A percentile compares a stretch with the other conserved stretches of the same genome.
Evolutionary conservation across 2,329 filamentous ascomycete genomes (phyloP).

Genomic region (Exophiala calicioides): DNA sequence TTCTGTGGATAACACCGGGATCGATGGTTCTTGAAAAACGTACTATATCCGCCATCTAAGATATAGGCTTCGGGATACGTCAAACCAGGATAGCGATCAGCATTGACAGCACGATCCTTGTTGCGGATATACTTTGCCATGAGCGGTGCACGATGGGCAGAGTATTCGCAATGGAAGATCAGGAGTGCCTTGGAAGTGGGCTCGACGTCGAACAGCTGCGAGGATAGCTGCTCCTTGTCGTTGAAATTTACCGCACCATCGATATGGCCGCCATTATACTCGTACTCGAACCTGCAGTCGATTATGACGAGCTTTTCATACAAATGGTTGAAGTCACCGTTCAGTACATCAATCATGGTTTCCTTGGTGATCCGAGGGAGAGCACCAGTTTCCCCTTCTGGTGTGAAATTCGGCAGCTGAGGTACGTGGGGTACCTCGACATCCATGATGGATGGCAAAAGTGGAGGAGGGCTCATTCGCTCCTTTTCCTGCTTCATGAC

Average conservation of each 20-base stretch:
- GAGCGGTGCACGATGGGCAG: slow-evolving; percentile 89
- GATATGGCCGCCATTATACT: slow-evolving; percentile 96
- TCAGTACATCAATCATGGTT: slow-evolving; percentile 82
- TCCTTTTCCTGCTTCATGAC: slow-evolving; percentile 77
- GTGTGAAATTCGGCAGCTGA: slow-evolving; percentile 78
- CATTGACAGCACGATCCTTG: slow-evolving; percentile 81
- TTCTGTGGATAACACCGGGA: slow-evolving; percentile 87
- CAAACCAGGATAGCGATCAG: slow-evolving; percentile 80
- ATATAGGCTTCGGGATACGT: slow-evolving; percentile 98
- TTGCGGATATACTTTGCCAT: slow-evolving; percentile 94
- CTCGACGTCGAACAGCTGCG: slow-evolving; percentile 69
- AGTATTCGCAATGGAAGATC: slow-evolving; percentile 98
- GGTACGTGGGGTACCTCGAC: slow-evolving; percentile 66
- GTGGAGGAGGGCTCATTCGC: slow-evolving; percentile 47
- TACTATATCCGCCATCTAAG: slow-evolving; percentile 91
- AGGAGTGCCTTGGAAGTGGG: slow-evolving; percentile 73
- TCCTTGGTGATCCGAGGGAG: slow-evolving; percentile 82
- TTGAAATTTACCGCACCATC: slow-evolving; percentile 93
- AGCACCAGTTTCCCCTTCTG: slow-evolving; percentile 77
- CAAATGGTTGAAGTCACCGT: slow-evolving; percentile 74
- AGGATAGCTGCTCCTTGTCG: slow-evolving; percentile 84
- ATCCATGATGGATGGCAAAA: slow-evolving; percentile 76
- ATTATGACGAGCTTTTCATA: slow-evolving; percentile 85
- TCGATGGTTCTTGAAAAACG: slow-evolving; percentile 80
- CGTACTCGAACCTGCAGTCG: slow-evolving; percentile 98